These are phyloP conservation scores for Crithidia brevicula DNA, from an alignment of 208 protist genomes.

Conservation along the genomic window DNA sequence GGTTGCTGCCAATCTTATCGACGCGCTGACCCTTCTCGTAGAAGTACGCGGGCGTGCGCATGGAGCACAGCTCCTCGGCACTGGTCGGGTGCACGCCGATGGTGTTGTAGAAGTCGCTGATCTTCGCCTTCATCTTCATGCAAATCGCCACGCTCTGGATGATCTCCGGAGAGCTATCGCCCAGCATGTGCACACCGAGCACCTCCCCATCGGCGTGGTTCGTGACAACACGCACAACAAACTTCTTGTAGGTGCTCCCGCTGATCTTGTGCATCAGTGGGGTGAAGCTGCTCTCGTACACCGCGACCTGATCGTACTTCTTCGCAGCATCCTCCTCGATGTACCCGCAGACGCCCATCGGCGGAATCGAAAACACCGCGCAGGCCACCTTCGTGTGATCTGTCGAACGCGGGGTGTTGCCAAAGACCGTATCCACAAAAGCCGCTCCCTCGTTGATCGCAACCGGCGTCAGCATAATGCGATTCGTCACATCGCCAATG, in stretches of 20 bases:
- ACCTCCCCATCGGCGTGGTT: conserved; percentile 79
- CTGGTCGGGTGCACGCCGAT: conserved; percentile 97
- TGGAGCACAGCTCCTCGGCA: conserved; percentile 94
- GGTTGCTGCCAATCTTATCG: conserved; percentile 71
- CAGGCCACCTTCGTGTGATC: conserved; percentile 89
- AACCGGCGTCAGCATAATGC: conserved; percentile 91
- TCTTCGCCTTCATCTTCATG: conserved; percentile 93
- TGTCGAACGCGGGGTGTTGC: conserved; percentile 61
- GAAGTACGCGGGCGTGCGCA: conserved; percentile 85
- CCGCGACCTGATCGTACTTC: conserved; percentile 69
- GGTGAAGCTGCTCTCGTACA: conserved; percentile 88
- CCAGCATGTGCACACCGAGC: conserved; percentile 91
- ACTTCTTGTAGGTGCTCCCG: conserved; percentile 85
- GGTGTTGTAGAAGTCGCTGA: conserved; percentile 93
- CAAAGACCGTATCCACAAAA: conserved; percentile 89
- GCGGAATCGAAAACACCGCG: conserved; percentile 92
- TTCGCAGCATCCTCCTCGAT: conserved; percentile 84
- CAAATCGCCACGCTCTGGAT: conserved; percentile 91
- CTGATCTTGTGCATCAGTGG: conserved; percentile 92
- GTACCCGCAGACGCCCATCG: conserved; percentile 85
- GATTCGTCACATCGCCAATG: conserved; percentile 97
- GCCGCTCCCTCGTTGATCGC: conserved; percentile 89
- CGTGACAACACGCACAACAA: conserved; percentile 87
- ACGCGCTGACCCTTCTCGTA: conserved; percentile 73
- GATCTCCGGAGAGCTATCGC: conserved; percentile 86